A percentile compares a stretch with the other conserved stretches of the same genome.
phyloP scores from a whole-genome alignment of 208 protist species.

The Jaenimonas drosophilae region DNA sequence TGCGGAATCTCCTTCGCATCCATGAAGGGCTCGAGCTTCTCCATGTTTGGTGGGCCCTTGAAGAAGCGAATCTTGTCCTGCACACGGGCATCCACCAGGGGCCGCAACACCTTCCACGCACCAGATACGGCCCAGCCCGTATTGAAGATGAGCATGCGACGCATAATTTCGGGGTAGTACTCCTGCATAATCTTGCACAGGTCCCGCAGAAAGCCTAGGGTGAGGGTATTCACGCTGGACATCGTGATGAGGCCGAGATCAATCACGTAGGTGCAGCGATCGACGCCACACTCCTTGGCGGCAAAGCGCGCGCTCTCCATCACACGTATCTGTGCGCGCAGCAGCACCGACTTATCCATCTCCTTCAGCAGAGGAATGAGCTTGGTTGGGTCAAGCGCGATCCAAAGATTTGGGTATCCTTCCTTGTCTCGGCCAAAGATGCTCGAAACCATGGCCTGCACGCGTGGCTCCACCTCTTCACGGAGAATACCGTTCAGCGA shows the following conservation, averaged over 20 bases:
- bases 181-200: conserved; percentile 49
- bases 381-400: conserved; percentile 33
- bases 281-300: conserved; percentile 17
- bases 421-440: conserved; percentile 56
- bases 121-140: conserved; percentile 63
- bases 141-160: conserved; percentile 67
- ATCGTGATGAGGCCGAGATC: conserved; percentile 57
- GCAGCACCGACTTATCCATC: conserved; percentile 18
- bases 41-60: conserved; percentile 23
- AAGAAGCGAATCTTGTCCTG: conserved; percentile 77
- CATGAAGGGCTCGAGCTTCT: conserved; percentile 34
- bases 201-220: conserved; percentile 38
- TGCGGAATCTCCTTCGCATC: conserved; percentile 36
- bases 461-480: conserved; percentile 20
- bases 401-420: conserved; percentile 61
- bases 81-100: conserved; percentile 56
- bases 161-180: conserved; percentile 77
- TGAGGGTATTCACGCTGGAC: conserved; percentile 36
- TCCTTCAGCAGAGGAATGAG: conserved; percentile 32
- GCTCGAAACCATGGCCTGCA: conserved; percentile 21
- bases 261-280: conserved; percentile 66
- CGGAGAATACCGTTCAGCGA: conserved; percentile 39
- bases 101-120: conserved; percentile 65
- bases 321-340: conserved; percentile 40
- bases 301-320: conserved; percentile 60